Evolutionary conservation across 495 filamentous ascomycete species (phyloP), one percentile per base, ranked within the genome.

Genomic region (Xanthoparmelia taractica): DNA sequence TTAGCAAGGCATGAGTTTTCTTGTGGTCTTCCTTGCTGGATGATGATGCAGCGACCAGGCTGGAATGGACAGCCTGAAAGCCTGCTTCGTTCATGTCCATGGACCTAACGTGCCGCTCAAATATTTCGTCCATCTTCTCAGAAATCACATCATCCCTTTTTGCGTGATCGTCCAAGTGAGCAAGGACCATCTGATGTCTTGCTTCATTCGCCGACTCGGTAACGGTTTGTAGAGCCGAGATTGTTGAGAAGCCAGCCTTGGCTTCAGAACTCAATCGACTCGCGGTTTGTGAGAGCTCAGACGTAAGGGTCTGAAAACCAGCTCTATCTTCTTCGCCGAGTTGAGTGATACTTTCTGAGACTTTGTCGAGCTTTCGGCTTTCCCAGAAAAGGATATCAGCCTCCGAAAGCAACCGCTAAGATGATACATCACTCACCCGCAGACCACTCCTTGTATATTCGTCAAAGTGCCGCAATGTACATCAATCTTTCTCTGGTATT

Each of bases 371-470:
- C 41, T 60, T 60, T 60, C 31, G 40, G 58, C 58, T 60, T 47
- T 34, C 5, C 17, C 13, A 2, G 20, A 11, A 17, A 33, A 31
- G 11, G 33, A 20, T 13, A 34, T 6, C 8, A 60, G 18, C n/a
- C 25, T 43, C 18, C 15, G 40, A 43, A 13, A 20, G 20, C 20
- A 2, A 4, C 20, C 40, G 8, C 18, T 2, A 48, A 25, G 20
- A 60, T 33, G 27, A 8, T n/a, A n/a, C n/a, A n/a, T n/a, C 34
- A 60, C 59, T 60, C 33, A 60, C 59, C 43, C 33, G 33, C 43
- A 60, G 33, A 60, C 12, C 25, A 25, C 13, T 2, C 27, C 43
- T 36, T 38, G 40, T 50, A 60, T 60, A 13, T 15, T 47, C 27
- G 45, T 36, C 41, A 60, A 36, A 18, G 34, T 47, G 11, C 33